phyloP scores from a whole-genome alignment of 148 eudicot genomes.

The Nepenthes mirabilis region DNA sequence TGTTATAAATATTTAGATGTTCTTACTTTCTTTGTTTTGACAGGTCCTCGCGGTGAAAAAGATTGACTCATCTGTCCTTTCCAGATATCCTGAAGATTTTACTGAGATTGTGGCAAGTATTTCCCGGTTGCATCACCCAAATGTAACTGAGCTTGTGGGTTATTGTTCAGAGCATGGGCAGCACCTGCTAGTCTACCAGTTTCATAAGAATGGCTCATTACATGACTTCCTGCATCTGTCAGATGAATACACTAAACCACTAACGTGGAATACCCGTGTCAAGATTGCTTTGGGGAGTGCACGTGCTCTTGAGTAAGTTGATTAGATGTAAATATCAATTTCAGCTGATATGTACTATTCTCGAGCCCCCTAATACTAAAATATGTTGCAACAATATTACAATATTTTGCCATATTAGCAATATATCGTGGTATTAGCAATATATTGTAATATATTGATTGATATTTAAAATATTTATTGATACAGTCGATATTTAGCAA shows the following conservation, averaged over 20 bases:
- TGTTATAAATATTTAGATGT: too few relatives aligned
- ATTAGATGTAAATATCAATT: neutral
- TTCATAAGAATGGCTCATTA: slow-evolving; percentile 70
- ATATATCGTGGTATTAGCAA: too few relatives aligned
- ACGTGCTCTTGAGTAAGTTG: slow-evolving; percentile 94
- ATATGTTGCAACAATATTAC: neutral
- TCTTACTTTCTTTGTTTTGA: slow-evolving; percentile 1
- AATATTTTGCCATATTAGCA: neutral
- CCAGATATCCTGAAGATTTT: slow-evolving; percentile 56
- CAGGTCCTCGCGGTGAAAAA: slow-evolving; percentile 96
- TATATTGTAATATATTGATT: too few relatives aligned
- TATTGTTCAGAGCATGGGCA: slow-evolving; percentile 97
- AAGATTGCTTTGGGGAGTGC: slow-evolving; percentile 97
- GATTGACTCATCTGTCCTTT: slow-evolving; percentile 53
- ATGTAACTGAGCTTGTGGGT: slow-evolving; percentile 76
- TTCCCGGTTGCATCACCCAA: slow-evolving; percentile 68
- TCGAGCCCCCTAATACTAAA: too few relatives aligned
- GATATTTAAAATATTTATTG: too few relatives aligned
- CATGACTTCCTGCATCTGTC: slow-evolving; percentile 71
- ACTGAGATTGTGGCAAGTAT: slow-evolving; percentile 60
- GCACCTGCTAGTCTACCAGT: slow-evolving; percentile 74
- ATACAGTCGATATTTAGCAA: too few relatives aligned
- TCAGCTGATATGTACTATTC: neutral
- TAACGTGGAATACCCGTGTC: slow-evolving; percentile 90
- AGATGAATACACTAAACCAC: slow-evolving; percentile 74